A percentile compares a stretch with the other conserved stretches of the same genome.
Conservation (phyloP, 805 yeast genomes). For the Hanseniaspora vineae region DNA sequence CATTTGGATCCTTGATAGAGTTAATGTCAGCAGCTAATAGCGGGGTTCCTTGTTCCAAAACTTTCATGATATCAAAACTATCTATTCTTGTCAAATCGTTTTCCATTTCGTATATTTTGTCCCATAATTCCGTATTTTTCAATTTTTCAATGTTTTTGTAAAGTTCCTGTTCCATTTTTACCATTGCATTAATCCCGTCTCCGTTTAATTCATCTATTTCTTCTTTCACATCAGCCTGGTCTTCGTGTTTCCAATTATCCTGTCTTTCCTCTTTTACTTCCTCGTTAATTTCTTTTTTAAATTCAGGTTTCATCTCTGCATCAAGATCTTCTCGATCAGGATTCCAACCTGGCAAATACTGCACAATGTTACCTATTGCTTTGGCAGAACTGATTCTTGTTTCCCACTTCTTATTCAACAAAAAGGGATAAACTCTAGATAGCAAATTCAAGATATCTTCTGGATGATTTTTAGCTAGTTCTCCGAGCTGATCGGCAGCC, state of each 20-base stretch:
- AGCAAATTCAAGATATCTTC: constrained; percentile 76
- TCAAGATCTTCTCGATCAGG: constrained; percentile 42
- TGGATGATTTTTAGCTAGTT: constrained; percentile 86
- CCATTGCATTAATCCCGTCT: constrained; percentile 16
- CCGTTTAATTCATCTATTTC: constrained; percentile 1
- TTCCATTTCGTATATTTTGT: constrained; percentile 22
- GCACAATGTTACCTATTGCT: constrained; percentile 88
- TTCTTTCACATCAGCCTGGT: background rate
- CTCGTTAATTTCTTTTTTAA: constrained; percentile 1
- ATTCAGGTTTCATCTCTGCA: constrained; percentile 14
- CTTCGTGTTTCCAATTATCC: constrained; percentile 2
- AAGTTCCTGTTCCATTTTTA: constrained; percentile 22
- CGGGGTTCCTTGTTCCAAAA: constrained; percentile 36
- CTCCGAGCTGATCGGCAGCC: constrained; percentile 95
- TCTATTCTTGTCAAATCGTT: constrained; percentile 32
- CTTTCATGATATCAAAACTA: constrained; percentile 36
- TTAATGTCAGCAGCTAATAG: constrained; percentile 22
- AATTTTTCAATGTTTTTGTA: constrained; percentile 20
- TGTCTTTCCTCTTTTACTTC: constrained; percentile 6
- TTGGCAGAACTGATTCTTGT: constrained; percentile 89
- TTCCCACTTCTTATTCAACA: constrained; percentile 83
- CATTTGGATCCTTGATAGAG: constrained; percentile 10
- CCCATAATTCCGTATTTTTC: constrained; percentile 12
- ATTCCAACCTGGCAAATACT: constrained; percentile 70
- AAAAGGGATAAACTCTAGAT: constrained; percentile 83